Evolutionary conservation across 192 early-diverging fungal species (phyloP).

Genomic region (Backusella sp.): DNA sequence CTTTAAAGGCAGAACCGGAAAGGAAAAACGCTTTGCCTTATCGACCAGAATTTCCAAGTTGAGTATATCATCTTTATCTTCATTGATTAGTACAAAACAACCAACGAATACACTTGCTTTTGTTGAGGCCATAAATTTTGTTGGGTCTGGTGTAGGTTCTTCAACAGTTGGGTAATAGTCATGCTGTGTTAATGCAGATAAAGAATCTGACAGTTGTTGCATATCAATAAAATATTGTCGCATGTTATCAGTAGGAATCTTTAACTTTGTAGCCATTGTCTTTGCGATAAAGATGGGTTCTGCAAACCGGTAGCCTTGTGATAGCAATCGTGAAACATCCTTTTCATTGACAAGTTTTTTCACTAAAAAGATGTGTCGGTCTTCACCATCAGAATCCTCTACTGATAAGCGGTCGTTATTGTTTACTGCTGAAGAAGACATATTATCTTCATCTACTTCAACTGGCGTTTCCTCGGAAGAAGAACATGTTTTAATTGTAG

Average conservation of each 20-base stretch:
- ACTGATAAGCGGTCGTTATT: neutral
- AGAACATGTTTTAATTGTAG: neutral
- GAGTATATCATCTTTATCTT: constrained; percentile 3
- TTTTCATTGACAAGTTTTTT: constrained; percentile 17
- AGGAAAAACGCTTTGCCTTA: constrained; percentile 23
- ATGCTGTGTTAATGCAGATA: constrained; percentile 6
- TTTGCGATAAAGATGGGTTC: constrained; percentile 33
- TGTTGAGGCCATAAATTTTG: constrained; percentile 5
- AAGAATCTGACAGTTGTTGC: constrained; percentile 12
- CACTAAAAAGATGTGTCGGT: constrained; percentile 39
- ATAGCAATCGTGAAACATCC: constrained; percentile 17
- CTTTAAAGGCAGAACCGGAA: constrained; percentile 20
- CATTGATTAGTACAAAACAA: constrained; percentile 20
- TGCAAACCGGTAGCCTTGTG: constrained; percentile 37
- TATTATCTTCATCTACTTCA: neutral
- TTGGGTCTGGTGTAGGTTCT: neutral
- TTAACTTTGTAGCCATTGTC: constrained; percentile 32
- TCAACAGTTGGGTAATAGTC: neutral
- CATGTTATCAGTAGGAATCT: constrained; percentile 31
- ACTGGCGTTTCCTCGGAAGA: neutral
- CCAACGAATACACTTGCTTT: constrained; percentile 19
- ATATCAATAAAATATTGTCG: constrained; percentile 31
- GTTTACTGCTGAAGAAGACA: neutral
- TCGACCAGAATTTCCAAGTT: constrained; percentile 23
- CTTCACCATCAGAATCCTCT: constrained; percentile 15